These are phyloP conservation scores for Chytriomyces hyalinus DNA, from an alignment of 192 early-diverging fungal genomes.

Conservation along the genomic window DNA sequence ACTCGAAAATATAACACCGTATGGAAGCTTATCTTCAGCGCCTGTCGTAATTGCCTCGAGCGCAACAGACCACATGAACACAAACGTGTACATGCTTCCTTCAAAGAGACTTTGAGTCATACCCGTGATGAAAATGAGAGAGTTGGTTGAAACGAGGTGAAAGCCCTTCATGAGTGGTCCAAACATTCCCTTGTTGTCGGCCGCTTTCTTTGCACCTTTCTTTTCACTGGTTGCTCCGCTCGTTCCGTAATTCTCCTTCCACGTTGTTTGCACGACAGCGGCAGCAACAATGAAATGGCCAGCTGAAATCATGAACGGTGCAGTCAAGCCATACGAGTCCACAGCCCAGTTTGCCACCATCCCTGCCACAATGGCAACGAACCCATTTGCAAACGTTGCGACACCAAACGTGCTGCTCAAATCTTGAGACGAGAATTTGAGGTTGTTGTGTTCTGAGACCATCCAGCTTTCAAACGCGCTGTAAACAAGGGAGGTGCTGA, in stretches of 20 bases:
- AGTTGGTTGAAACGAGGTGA: conserved; percentile 8
- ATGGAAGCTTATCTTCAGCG: conserved; percentile 38
- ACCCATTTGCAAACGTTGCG: conserved; percentile 70
- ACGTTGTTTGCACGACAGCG: conserved; percentile 56
- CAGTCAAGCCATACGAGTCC: conserved; percentile 55
- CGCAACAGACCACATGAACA: conserved; percentile 56
- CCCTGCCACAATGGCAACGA: conserved; percentile 69
- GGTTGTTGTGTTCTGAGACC: conserved; percentile 45
- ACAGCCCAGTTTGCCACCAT: conserved; percentile 69
- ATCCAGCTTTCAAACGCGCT: conserved; percentile 61
- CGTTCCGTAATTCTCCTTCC: conserved; percentile 78
- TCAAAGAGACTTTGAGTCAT: conserved; percentile 57
- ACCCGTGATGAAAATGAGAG: conserved; percentile 49
- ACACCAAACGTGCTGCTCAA: conserved; percentile 69
- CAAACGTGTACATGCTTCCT: conserved; percentile 58
- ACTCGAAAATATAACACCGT: conserved; percentile 53
- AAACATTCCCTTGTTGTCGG: not conserved
- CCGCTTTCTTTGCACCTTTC: not conserved
- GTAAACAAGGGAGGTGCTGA: conserved; percentile 55
- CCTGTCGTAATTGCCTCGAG: conserved; percentile 30
- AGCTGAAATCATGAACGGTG: conserved; percentile 69
- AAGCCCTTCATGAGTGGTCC: conserved; percentile 5
- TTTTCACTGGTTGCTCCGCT: not conserved
- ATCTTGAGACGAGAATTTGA: conserved; percentile 55
- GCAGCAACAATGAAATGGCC: conserved; percentile 55